A percentile compares a stretch with the other conserved stretches of the same genome.
phyloP scores from a whole-genome alignment of 2,329 filamentous ascomycete genomes.

The Botrytis tulipae region DNA sequence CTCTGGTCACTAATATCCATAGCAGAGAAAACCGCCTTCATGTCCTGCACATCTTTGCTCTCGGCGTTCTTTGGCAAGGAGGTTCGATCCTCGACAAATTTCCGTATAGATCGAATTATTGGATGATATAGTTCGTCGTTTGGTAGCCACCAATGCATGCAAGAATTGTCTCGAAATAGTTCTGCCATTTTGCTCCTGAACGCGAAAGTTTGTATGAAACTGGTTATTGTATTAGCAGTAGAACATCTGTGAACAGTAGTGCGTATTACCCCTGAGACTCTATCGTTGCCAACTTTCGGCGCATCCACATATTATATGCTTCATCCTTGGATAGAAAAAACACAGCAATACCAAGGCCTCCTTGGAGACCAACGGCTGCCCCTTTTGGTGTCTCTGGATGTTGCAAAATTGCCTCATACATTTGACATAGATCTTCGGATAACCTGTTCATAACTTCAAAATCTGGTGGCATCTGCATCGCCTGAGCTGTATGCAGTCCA shows the following conservation, averaged over 20 bases:
- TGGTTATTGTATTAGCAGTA: conserved; percentile 41
- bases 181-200: conserved; percentile 75
- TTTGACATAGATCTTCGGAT: conserved; percentile 69
- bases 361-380: conserved; percentile 69
- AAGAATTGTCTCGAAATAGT: conserved; percentile 68
- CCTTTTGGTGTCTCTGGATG: conserved; percentile 71
- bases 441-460: conserved; percentile 55
- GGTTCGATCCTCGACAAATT: conserved; percentile 77
- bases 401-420: conserved; percentile 74
- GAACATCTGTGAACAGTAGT: not conserved
- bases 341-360: conserved; percentile 70
- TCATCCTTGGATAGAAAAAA: conserved; percentile 77
- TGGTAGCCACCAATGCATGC: conserved; percentile 86
- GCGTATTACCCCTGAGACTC: conserved; percentile 70
- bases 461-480: conserved; percentile 47
- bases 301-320: conserved; percentile 74
- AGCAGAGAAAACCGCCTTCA: conserved; percentile 70
- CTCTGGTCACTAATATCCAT: conserved; percentile 51
- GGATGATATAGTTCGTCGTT: conserved; percentile 73
- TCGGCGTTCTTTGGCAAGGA: conserved; percentile 56
- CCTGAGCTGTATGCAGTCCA: conserved; percentile 65
- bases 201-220: conserved; percentile 77
- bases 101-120: conserved; percentile 72
- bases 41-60: conserved; percentile 67
- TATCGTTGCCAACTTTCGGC: conserved; percentile 73